Conservation (phyloP, 345 rosid genomes). For the Gossypium bickii region DNA sequence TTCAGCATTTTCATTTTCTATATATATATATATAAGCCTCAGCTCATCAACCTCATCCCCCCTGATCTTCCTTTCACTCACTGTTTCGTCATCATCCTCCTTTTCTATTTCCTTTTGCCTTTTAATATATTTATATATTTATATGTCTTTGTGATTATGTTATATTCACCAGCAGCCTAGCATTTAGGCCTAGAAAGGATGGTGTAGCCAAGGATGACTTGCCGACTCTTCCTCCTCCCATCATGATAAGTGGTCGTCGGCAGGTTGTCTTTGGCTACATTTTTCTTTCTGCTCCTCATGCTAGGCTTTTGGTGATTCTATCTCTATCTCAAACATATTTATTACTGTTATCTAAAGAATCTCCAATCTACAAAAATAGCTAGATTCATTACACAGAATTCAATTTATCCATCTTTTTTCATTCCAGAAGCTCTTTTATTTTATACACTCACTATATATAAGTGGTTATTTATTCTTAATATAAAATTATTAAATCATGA, state of each 20-base stretch:
- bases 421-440: no score
- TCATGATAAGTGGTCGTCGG: conserved; percentile 14
- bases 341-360: no score
- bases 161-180: conserved; percentile 20
- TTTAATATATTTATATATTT: neutral
- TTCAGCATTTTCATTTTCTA: neutral
- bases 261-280: conserved; percentile 47
- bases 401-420: neutral
- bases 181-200: conserved; percentile 28
- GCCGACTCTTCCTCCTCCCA: conserved; percentile 26
- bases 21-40: neutral
- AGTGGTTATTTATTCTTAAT: no score
- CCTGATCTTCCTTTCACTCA: neutral
- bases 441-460: no score
- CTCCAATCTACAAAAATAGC: neutral
- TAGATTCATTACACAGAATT: neutral
- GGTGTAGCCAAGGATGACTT: conserved; percentile 66
- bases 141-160: no score
- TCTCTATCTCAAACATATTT: neutral
- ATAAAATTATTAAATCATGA: no score
- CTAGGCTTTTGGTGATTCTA: conserved; percentile 22
- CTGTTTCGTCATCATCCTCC: neutral
- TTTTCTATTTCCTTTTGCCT: neutral
- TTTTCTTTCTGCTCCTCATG: conserved; percentile 40
- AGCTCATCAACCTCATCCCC: neutral